A percentile compares a stretch with the other conserved stretches of the same genome.
These are phyloP conservation scores for Pseudogymnoascus sp. DNA, from an alignment of 2,329 filamentous ascomycete species.

Conservation along the genomic window DNA sequence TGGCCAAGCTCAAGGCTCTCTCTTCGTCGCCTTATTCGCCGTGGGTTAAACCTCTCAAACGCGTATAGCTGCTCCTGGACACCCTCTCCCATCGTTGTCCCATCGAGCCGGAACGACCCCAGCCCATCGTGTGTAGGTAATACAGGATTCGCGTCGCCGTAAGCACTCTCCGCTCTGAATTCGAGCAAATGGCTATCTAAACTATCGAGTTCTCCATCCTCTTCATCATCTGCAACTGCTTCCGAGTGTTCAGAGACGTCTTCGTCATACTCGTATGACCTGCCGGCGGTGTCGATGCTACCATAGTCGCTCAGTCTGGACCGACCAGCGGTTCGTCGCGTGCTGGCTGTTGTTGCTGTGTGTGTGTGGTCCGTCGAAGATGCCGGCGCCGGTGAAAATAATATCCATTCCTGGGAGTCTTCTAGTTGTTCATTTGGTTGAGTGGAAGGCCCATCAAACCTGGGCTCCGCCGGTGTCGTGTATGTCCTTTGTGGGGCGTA, in stretches of 20 bases:
- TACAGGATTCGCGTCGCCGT: slow-evolving; percentile 42
- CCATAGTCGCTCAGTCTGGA: slow-evolving; percentile 75
- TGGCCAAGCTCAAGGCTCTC: slow-evolving; percentile 46
- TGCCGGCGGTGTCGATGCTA: slow-evolving; percentile 62
- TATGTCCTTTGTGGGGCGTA: slow-evolving; percentile 42
- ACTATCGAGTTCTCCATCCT: slow-evolving; percentile 80
- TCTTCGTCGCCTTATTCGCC: slow-evolving; percentile 47
- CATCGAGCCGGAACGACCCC: slow-evolving; percentile 68
- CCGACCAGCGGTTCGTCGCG: slow-evolving; percentile 56
- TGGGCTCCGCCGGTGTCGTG: slow-evolving; percentile 33
- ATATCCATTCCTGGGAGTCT: slow-evolving; percentile 87
- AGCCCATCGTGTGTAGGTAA: slow-evolving; percentile 90
- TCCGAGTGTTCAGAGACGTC: slow-evolving; percentile 49
- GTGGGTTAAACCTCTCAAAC: slow-evolving; percentile 78
- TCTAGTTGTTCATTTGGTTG: slow-evolving; percentile 40
- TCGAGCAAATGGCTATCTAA: slow-evolving; percentile 86
- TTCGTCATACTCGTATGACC: slow-evolving; percentile 46
- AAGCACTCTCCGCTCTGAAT: slow-evolving; percentile 56
- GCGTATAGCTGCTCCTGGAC: slow-evolving; percentile 82
- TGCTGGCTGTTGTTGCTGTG: slow-evolving; percentile 49
- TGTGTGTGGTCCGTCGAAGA: slow-evolving; percentile 61
- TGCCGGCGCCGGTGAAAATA: slow-evolving; percentile 72
- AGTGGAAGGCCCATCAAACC: slow-evolving; percentile 17
- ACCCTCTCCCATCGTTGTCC: slow-evolving; percentile 42
- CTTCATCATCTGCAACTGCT: slow-evolving; percentile 40